Conservation (phyloP, 805 yeast genomes). For the Teunomyces gatunensis region DNA sequence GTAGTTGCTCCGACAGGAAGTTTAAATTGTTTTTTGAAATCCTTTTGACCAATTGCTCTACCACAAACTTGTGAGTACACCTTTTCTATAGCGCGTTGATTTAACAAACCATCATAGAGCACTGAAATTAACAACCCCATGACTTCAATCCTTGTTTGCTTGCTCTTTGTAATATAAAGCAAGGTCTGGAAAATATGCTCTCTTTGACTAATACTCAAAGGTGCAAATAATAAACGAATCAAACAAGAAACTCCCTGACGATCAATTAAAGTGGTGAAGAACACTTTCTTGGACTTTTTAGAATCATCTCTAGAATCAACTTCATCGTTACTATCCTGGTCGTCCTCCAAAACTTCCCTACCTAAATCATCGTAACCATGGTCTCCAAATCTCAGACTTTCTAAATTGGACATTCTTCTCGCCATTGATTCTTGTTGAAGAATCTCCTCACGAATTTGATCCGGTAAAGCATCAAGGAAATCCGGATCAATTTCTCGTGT, state of each 20-base stretch:
- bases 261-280: constrained; percentile 69
- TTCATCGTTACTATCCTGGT: constrained; percentile 15
- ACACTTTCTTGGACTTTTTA: constrained; percentile 33
- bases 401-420: constrained; percentile 30
- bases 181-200: constrained; percentile 65
- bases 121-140: constrained; percentile 65
- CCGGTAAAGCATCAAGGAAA: constrained; percentile 79
- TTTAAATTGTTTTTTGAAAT: constrained; percentile 14
- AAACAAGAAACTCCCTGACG: constrained; percentile 72
- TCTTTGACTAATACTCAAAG: constrained; percentile 61
- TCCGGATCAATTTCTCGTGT: constrained; percentile 74
- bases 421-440: constrained; percentile 54
- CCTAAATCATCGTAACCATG: constrained; percentile 21
- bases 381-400: constrained; percentile 21
- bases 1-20: constrained; percentile 67
- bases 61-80: constrained; percentile 56
- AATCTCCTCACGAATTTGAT: constrained; percentile 59
- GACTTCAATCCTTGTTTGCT: constrained; percentile 75
- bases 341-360: constrained; percentile 11
- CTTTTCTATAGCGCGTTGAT: constrained; percentile 58
- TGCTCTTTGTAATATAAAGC: constrained; percentile 66
- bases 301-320: constrained; percentile 2
- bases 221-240: constrained; percentile 67
- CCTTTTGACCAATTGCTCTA: constrained; percentile 35
- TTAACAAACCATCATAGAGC: constrained; percentile 70